Evolutionary conservation across 164 flowering plant genomes (phyloP).

Genomic region (Sedum album): DNA sequence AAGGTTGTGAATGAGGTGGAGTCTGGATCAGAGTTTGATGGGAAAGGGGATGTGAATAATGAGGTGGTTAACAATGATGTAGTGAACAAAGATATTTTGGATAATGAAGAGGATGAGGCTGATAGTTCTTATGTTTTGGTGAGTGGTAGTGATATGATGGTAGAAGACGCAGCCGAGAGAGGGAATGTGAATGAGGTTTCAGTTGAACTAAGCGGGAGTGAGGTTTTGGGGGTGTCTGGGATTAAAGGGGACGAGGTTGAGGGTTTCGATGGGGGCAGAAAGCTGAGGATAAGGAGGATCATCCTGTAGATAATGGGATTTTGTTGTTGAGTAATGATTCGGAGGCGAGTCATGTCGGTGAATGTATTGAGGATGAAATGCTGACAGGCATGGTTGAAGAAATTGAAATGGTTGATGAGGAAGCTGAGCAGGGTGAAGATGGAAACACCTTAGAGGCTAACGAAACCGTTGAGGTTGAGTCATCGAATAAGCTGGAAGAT

Average conservation of each 20-base stretch:
- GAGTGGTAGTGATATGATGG: not conserved
- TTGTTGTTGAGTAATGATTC: not conserved
- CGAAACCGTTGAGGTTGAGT: not conserved
- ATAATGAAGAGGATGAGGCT: not conserved
- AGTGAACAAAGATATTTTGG: too few species aligned
- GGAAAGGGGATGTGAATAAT: not conserved
- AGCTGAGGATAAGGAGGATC: too few species aligned
- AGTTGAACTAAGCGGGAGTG: not conserved
- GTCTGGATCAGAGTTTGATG: not conserved
- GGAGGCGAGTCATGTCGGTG: not conserved
- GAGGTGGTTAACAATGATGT: not conserved
- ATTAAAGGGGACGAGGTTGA: not conserved
- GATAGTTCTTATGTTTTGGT: slow-evolving; percentile 1
- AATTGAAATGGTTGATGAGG: slow-evolving; percentile 1
- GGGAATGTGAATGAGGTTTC: not conserved
- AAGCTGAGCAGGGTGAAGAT: not conserved
- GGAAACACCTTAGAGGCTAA: not conserved
- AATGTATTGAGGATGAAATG: not conserved
- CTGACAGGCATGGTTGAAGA: not conserved
- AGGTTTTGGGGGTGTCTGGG: not conserved
- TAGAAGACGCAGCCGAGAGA: not conserved
- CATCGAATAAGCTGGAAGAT: not conserved
- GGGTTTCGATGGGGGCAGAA: not conserved
- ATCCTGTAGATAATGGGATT: not conserved
- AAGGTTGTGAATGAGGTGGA: not conserved